Base-by-base conservation (phyloP, 345 rosid species). In the Rhodomyrtus tomentosa region DNA sequence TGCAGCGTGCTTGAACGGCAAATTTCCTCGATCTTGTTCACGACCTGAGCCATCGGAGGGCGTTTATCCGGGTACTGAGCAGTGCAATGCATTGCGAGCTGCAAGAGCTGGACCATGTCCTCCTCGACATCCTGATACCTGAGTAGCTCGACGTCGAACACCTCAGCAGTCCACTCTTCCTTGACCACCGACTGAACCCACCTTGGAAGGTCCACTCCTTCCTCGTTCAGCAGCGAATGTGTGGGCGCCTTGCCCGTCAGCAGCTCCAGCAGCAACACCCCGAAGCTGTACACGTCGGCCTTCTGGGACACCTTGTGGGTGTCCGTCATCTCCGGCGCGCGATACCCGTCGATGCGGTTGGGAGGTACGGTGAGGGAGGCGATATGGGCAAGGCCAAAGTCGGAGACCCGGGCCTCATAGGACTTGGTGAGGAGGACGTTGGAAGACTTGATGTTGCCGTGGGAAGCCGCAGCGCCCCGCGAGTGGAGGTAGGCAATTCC, bases 391-490 rank as follows among this genome's bases (percentile, higher is more conserved):
- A 91, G 91, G 81, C 91, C 90, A 12, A 87, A 88, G 84, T 91
- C 93, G 21, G 93, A 91, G 55, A 91, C 89, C 38, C 89, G 88
- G 80, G 91, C 88, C 50, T 89, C 89, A 51, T 81, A 88, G 40
- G 91, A 87, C 58, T 72, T 86, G 27, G 93, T 89, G 16, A 91
- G 90, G 73, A 91, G 91, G 55, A 91, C 85, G 82, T 91, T 91
- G 36, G 93, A 91, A 58, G 93, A 91, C 86, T 88, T 91, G 27
- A 91, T 89, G 88, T 91, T 91, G 52, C 93, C 93, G 50, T 91
- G 93, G 82, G 91, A 91, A 72, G 50, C 83, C 20, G 86, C 59
- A 10, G 85, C 42, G 53, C 88, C 86, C 62, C 81, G 89, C 45
- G 93, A 91, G 73, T 91, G 93, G 81, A 91, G 83, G 84, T 88